Evolutionary conservation across 1,139 yeast species (phyloP), one percentile per base, ranked within the genome.

Genomic region (Hansenula lynferdii): DNA sequence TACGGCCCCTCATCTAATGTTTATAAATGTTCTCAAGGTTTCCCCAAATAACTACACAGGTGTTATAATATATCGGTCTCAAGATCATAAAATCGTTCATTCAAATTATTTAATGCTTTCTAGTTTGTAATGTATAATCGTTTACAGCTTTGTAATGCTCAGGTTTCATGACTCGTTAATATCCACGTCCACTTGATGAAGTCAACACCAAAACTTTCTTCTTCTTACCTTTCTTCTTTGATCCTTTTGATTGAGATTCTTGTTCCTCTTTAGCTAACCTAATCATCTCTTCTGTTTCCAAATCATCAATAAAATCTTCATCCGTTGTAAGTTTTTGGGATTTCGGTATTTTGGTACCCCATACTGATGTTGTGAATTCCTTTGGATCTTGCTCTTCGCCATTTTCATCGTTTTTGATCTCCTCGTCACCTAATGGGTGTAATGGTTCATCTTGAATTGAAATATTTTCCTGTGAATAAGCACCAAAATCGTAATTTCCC

Each of bases 301-400:
- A 47, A 36, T 44, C 52, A 41, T 49, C 50, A 7, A 40, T 46
- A 22, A 28, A 32, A 12, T 43, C 42, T 4, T 33, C 42, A 5
- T 28, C 35, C 3, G 34, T 9, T 6, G 14, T 28, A 6, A 6
- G 28, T 28, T 11, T 19, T 28, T 21, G 23, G 5, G 37, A 11
- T 28, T 41, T 46, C 5, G 74, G 74, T 3, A 78, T 74, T 31
- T 67, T 67, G 0, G 84, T 77, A 0, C 85, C 85, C 85, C 85
- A 78, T 1, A 77, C 69, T 0, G 84, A 74, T 2, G 74, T 72
- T 33, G 59, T 61, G 19, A 21, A 45, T 4, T 39, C 36, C 42
- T 40, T 28, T 42, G 45, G 2, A 42, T 33, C 8, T 34, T 42
- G 19, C 28, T 41, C 25, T 16, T 34, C 34, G 22, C 4, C 33